A percentile compares a stretch with the other conserved stretches of the same genome.
These are phyloP conservation scores for Solanum habrochaites DNA, from an alignment of 257 asterid species.

Conservation along the genomic window DNA sequence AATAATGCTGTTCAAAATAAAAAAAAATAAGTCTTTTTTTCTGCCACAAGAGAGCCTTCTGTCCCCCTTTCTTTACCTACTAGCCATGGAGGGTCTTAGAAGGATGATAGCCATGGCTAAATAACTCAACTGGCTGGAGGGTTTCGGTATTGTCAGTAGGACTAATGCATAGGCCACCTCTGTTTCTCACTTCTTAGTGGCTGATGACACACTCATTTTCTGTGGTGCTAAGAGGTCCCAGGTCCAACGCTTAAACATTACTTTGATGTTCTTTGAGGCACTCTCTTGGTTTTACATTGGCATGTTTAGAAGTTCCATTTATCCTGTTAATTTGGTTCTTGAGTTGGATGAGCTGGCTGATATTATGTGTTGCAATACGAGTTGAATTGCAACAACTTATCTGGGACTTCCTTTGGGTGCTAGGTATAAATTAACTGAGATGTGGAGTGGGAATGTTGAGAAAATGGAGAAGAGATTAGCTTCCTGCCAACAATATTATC, in stretches of 20 bases:
- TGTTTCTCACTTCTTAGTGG: background rate
- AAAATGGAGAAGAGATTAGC: background rate
- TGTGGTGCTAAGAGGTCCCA: background rate
- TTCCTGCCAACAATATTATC: background rate
- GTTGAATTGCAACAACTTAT: background rate
- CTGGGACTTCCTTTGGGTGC: background rate
- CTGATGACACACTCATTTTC: background rate
- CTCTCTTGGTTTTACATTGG: background rate
- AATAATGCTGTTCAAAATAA: background rate
- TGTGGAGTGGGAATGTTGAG: background rate
- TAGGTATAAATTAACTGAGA: background rate
- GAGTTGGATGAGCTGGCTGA: background rate
- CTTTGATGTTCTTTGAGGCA: background rate
- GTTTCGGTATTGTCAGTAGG: background rate
- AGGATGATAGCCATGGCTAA: background rate
- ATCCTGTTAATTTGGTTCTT: background rate
- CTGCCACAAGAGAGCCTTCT: background rate
- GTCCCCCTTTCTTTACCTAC: background rate
- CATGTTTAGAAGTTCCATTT: background rate
- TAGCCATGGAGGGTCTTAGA: background rate
- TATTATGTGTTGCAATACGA: background rate
- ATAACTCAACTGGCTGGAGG: background rate
- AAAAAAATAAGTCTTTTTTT: background rate
- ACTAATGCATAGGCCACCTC: background rate
- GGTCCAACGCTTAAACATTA: background rate